Base-by-base conservation (phyloP, 164 flowering plant genomes). In the Nymphaea colorata region DNA sequence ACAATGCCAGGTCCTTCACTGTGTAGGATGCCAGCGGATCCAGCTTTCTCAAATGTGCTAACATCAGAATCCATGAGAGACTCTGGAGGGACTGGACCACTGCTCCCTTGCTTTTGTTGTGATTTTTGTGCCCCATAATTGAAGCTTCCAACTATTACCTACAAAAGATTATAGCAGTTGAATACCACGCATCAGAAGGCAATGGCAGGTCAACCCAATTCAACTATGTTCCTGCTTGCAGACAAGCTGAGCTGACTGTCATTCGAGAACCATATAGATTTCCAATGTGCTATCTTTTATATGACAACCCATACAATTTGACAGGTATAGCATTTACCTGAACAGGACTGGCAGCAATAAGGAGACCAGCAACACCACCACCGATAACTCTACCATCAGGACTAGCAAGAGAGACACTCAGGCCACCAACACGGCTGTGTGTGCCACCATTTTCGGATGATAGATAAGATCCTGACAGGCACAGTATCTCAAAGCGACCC, bases 301-400 rank as follows among this genome's bases (percentile, higher is more conserved):
- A 51, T 8, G 57, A 51, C 14, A 10, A 51, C 14, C 11, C 57
- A 10, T 15, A 51, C 5, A 51, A 8, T 51, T 51, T 51, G 36
- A 25, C 36, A 25, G 36, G 36, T 25, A 25, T 51, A 7, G 57
- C 14, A 8, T 15, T 61, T 76, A 92, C 98, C 98, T 93, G 98
- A 68, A 93, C 95, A 17, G 87, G 90, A 55, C 82, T 86, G 36
- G 90, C 96, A 43, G 98, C 98, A 68, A 86, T 80, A 47, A 92
- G 96, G 80, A 84, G 65, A 47, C 96, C 98, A 51, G 88, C 98
- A 45, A 90, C 93, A 66, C 90, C 93, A 55, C 98, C 98, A 71
- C 98, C 98, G 51, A 88, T 84, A 70, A 92, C 88, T 44, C 87
- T 89, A 4, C 98, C 96, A 81, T 92, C 96, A 61, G 96, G 91